phyloP scores from a whole-genome alignment of 2,329 filamentous ascomycete species.

The Calycina herbarum region DNA sequence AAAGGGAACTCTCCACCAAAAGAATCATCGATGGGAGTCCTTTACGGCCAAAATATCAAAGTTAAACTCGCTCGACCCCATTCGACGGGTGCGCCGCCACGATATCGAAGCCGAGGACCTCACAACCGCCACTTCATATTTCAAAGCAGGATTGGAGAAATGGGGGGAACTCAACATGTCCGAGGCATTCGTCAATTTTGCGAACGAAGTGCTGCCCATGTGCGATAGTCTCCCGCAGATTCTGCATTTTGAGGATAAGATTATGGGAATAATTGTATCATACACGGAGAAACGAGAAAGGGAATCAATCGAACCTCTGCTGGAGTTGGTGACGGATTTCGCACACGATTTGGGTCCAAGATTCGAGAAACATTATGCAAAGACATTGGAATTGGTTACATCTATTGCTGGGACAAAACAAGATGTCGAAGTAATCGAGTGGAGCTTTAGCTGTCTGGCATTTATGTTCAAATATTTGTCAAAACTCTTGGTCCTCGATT shows the following conservation, averaged over 20 bases:
- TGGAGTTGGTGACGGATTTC: slow-evolving; percentile 87
- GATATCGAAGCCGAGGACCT: slow-evolving; percentile 78
- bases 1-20: slow-evolving; percentile 70
- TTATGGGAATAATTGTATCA: slow-evolving; percentile 73
- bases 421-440: slow-evolving; percentile 90
- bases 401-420: slow-evolving; percentile 75
- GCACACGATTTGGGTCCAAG: slow-evolving; percentile 86
- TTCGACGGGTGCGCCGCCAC: slow-evolving; percentile 84
- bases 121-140: slow-evolving; percentile 79
- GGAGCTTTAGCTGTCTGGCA: slow-evolving; percentile 91
- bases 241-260: slow-evolving; percentile 82
- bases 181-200: slow-evolving; percentile 75
- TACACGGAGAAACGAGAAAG: slow-evolving; percentile 78
- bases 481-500: slow-evolving; percentile 78
- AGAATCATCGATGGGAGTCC: slow-evolving; percentile 86
- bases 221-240: slow-evolving; percentile 92
- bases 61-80: slow-evolving; percentile 84
- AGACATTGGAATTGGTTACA: slow-evolving; percentile 72
- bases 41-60: slow-evolving; percentile 89
- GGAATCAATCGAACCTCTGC: slow-evolving; percentile 78
- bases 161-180: slow-evolving; percentile 93
- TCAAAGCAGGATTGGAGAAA: slow-evolving; percentile 77
- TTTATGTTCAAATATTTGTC: slow-evolving; percentile 98
- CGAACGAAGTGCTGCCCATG: slow-evolving; percentile 70
- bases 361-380: slow-evolving; percentile 86